Evolutionary conservation across 257 asterid species (phyloP).

Genomic region (Leptodermis oblonga): DNA sequence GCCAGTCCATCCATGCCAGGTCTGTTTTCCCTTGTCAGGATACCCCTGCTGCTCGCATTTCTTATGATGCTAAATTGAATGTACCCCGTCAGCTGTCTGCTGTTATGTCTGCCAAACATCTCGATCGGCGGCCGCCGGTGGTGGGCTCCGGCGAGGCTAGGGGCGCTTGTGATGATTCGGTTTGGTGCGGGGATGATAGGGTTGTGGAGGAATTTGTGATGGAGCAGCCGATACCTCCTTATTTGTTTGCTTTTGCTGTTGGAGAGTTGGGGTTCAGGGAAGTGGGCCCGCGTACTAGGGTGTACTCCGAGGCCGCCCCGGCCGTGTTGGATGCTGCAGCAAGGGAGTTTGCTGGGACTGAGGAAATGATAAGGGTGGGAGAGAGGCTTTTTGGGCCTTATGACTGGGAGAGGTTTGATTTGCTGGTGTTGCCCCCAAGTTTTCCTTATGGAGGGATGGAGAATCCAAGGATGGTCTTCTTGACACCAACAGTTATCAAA

Average conservation of each 20-base stretch:
- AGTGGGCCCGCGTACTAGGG: slow-evolving; percentile 87
- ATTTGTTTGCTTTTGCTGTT: slow-evolving; percentile 87
- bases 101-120: slow-evolving; percentile 76
- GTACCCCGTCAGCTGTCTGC: slow-evolving; percentile 65
- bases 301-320: slow-evolving; percentile 59
- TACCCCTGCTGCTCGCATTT: slow-evolving; percentile 82
- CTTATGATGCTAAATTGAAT: slow-evolving; percentile 60
- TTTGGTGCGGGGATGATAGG: slow-evolving; percentile 83
- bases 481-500: slow-evolving; percentile 91
- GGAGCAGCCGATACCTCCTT: slow-evolving; percentile 92
- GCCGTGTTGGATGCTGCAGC: slow-evolving; percentile 70
- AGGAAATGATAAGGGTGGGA: slow-evolving; percentile 86
- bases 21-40: slow-evolving; percentile 98
- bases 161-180: slow-evolving; percentile 60
- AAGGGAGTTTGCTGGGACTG: slow-evolving; percentile 77
- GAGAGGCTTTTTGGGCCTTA: slow-evolving; percentile 85
- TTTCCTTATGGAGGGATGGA: slow-evolving; percentile 98
- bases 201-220: slow-evolving; percentile 81
- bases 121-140: slow-evolving; percentile 48
- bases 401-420: slow-evolving; percentile 96
- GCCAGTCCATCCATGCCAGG: slow-evolving; percentile 91
- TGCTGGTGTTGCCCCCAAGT: slow-evolving; percentile 94
- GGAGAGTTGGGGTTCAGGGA: slow-evolving; percentile 88
- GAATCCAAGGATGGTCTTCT: slow-evolving; percentile 88
- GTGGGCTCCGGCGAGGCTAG: slow-evolving; percentile 33